Evolutionary conservation across 345 rosid genomes (phyloP), one percentile per base, ranked within the genome.

Genomic region (Linum lewisii): DNA sequence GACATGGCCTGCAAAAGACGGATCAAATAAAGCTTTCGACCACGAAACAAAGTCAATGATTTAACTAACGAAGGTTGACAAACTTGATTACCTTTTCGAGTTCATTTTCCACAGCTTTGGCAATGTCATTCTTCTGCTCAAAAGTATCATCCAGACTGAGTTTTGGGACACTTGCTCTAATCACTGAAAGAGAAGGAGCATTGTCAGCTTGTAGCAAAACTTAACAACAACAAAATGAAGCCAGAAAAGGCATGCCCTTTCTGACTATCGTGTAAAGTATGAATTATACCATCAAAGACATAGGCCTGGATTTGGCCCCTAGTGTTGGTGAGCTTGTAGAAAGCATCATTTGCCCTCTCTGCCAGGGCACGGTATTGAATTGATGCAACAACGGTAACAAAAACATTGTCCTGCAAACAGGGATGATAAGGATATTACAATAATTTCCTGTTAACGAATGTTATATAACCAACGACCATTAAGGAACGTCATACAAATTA

Each of bases 61-160:
- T 18, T 23, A 52, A 52, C 56, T 23, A 11, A 20, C 4, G 5
- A 52, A 52, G 10, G 24, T 25, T 25, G n/a, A n/a, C 34, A 55
- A 19, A 6, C 19, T 13, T 10, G n/a, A 21, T 56, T 56, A 25
- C 59, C 59, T 56, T 56, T 19, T 56, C 59, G 25, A 56, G 59
- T 56, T 56, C 59, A 56, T 56, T 37, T 24, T 56, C 59, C 6
- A 56, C 59, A 56, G 59, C 59, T 26, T 56, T 56, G 37, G 59
- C 59, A 56, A 56, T 56, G 16, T 56, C 59, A 56, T 56, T 56
- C 59, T 56, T 56, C 59, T 56, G 59, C 59, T 56, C 59, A 56
- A 56, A 56, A 23, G 59, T 24, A 24, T 56, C 59, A 56, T 56
- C 59, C 59, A 56, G 13, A 56, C 15, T 11, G 26, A 56, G 59